Conservation (phyloP, 2,329 filamentous ascomycete species). For the Geosmithia morbida region DNA sequence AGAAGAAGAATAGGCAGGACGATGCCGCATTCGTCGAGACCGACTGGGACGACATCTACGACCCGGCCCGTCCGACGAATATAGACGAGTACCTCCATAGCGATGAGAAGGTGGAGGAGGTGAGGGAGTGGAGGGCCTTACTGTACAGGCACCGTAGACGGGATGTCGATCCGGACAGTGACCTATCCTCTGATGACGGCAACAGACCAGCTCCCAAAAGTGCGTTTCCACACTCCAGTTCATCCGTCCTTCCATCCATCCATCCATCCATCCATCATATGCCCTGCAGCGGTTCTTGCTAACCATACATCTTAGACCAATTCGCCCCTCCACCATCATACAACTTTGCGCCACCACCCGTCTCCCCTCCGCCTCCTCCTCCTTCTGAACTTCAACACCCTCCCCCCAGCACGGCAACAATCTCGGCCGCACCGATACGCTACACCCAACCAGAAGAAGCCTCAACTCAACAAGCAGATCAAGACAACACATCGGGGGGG, state of each 20-base stretch:
- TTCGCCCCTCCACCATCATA: conserved; percentile 46
- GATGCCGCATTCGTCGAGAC: conserved; percentile 33
- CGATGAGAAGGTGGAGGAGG: conserved; percentile 68
- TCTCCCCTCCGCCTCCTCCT: conserved; percentile 27
- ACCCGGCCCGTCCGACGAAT: conserved; percentile 67
- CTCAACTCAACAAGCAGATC: conserved; percentile 17
- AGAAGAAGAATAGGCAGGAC: conserved; percentile 53
- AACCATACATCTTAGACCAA: conserved; percentile 25
- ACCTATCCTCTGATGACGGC: conserved; percentile 22
- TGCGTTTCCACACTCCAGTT: conserved; percentile 10
- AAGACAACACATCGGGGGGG: conserved; percentile 19
- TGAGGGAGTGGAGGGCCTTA: conserved; percentile 72
- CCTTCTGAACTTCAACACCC: conserved; percentile 13
- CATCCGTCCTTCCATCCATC: not conserved
- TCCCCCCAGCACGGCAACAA: conserved; percentile 28
- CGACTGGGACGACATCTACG: conserved; percentile 91
- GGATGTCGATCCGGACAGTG: conserved; percentile 26
- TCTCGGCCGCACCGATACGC: conserved; percentile 65
- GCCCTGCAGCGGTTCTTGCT: too few species aligned
- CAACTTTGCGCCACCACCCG: conserved; percentile 39
- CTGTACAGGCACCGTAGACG: conserved; percentile 54
- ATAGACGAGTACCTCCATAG: conserved; percentile 75
- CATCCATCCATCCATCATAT: not conserved
- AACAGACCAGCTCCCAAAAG: conserved; percentile 16
- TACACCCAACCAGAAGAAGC: conserved; percentile 31